Evolutionary conservation across 2,329 filamentous ascomycete genomes (phyloP).

Genomic region (Aspergillus tubingensis): DNA sequence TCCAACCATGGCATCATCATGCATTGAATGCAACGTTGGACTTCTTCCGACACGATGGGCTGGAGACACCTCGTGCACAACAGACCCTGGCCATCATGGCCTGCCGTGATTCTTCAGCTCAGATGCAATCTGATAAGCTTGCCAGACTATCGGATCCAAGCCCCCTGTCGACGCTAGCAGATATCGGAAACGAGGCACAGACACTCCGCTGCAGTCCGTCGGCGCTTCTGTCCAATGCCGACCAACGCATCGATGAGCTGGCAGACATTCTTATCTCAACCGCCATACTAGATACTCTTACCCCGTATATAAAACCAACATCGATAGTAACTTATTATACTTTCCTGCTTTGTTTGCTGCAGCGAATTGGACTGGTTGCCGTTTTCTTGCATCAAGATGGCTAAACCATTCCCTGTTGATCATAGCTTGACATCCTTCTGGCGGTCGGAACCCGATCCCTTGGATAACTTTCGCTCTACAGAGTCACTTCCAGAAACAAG

Average conservation of each 20-base stretch:
- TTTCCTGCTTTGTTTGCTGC: too few species aligned
- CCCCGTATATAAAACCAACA: background rate
- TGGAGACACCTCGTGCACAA: background rate
- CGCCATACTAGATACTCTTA: background rate
- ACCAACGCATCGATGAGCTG: background rate
- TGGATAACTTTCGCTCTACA: slow-evolving; percentile 47
- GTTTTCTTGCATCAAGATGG: slow-evolving; percentile 13
- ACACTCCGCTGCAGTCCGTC: slow-evolving; percentile 1
- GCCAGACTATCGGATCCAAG: background rate
- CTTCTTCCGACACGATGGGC: background rate
- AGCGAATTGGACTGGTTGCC: background rate
- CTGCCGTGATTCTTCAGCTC: background rate
- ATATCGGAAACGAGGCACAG: background rate
- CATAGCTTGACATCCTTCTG: slow-evolving; percentile 44
- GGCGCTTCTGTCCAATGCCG: background rate
- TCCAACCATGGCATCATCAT: background rate
- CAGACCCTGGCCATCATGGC: background rate
- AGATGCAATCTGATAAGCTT: slow-evolving; percentile 1
- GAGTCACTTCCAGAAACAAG: slow-evolving; percentile 38
- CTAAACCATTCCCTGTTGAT: slow-evolving; percentile 21
- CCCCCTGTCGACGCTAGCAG: background rate
- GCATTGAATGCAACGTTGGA: background rate
- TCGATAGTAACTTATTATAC: background rate
- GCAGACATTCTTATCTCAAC: background rate
- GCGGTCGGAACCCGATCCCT: slow-evolving; percentile 41